Evolutionary conservation across 441 rosid species (phyloP), one percentile per base, ranked within the genome.

Genomic region (Capsella rubella): DNA sequence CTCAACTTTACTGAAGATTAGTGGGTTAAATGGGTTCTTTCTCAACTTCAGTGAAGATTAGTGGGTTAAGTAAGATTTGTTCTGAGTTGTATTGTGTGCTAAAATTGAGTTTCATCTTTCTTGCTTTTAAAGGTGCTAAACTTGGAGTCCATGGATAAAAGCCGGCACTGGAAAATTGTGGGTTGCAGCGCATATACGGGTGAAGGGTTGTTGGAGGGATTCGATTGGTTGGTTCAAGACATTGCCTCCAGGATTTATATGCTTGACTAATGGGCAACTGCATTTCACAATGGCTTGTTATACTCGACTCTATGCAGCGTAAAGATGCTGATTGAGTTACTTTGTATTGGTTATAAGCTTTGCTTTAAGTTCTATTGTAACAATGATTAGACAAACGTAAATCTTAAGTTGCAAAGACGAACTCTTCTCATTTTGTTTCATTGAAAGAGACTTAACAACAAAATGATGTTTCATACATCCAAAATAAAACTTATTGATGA

Each of bases 201-300:
- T 66, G 88, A 88, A 50, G 98, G 99, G 42, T 82, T 95, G 73
- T 89, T 92, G 42, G 90, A 88, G 68, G 98, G 91, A 67, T 92
- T 92, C 56, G 90, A 95, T 84, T 92, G 98, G 99, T 81, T 92
- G 86, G 93, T 92, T 75, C 97, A 94, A 83, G 99, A 95, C 74
- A 84, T 90, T 51, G 99, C 96, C 45, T 94, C 97, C 10, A 80
- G 97, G 71, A 90, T 94, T 74, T 94, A 92, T 71, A 80, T 87
- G 91, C 97, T 94, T 51, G 94, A 89, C 73, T 92, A 80, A 13
- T 62, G 14, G 10, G 29, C 9, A 8, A 46, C 4, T 7, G 1
- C 16, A 35, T 47, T 59, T 46, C 3, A 1, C 46, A 45, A 46
- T 40, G 35, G 45, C 32, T n/a, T 67, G 27, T 58, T 34, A 2